Evolutionary conservation across 805 yeast genomes (phyloP).

Genomic region (Ogataea corticis): DNA sequence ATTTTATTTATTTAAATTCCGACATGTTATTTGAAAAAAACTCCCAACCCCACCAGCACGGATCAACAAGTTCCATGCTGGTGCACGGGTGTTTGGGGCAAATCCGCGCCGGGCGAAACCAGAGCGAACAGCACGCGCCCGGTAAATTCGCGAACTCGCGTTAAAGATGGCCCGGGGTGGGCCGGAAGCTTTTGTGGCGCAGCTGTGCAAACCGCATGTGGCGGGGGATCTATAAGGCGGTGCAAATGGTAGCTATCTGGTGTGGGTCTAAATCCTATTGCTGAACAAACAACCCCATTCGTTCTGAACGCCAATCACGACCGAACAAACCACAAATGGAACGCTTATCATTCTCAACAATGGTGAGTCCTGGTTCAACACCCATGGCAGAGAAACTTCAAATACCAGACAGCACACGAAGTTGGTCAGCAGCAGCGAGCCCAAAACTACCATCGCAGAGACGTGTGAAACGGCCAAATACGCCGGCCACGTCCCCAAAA

Average conservation of each 20-base stretch:
- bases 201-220: background rate
- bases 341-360: slow-evolving; percentile 11
- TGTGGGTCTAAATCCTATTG: background rate
- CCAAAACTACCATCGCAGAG: slow-evolving; percentile 14
- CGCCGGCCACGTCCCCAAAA: background rate
- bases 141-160: background rate
- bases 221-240: background rate
- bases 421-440: slow-evolving; percentile 20
- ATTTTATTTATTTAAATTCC: background rate
- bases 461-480: slow-evolving; percentile 17
- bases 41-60: slow-evolving; percentile 11
- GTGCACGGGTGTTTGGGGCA: slow-evolving; percentile 12
- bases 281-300: slow-evolving; percentile 15
- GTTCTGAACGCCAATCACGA: slow-evolving; percentile 14
- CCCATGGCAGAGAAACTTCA: slow-evolving; percentile 17
- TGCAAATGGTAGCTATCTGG: background rate
- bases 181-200: background rate
- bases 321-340: slow-evolving; percentile 20
- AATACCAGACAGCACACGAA: slow-evolving; percentile 15
- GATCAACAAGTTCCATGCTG: slow-evolving; percentile 15
- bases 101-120: background rate
- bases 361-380: slow-evolving; percentile 11
- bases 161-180: slow-evolving; percentile 1
- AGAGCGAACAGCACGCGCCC: no score
- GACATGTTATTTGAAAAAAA: slow-evolving; percentile 4